Conservation (phyloP, 768 basidiomycete genomes). For the Leucocoprinus leucothites region DNA sequence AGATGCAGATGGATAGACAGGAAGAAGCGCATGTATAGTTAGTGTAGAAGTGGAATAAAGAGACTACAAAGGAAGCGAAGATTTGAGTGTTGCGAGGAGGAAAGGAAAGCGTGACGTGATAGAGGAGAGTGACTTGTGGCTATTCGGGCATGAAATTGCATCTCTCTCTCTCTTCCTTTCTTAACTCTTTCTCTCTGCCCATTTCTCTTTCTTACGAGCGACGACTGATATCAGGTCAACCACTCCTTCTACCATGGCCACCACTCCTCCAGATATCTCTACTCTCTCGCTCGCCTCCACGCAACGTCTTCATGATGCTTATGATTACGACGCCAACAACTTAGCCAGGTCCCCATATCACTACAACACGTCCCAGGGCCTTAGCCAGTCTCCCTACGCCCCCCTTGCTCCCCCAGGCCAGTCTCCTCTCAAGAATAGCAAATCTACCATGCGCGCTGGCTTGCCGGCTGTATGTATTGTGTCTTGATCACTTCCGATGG, state of each 20-base stretch:
- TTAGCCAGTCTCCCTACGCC: constrained; percentile 57
- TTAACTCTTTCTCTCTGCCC: constrained; percentile 24
- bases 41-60: not conserved
- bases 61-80: not conserved
- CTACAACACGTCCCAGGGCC: constrained; percentile 58
- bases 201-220: constrained; percentile 32
- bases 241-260: constrained; percentile 60
- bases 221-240: constrained; percentile 22
- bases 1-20: not conserved
- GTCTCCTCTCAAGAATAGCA: constrained; percentile 75
- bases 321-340: constrained; percentile 72
- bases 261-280: constrained; percentile 77
- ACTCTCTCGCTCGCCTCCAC: constrained; percentile 71
- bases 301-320: constrained; percentile 84
- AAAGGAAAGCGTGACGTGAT: not conserved
- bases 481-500: constrained; percentile 20
- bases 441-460: constrained; percentile 57
- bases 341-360: constrained; percentile 62
- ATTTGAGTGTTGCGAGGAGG: not conserved
- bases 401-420: constrained; percentile 54
- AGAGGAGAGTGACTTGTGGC: not conserved
- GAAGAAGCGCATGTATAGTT: not conserved
- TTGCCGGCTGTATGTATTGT: constrained; percentile 65
- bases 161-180: constrained; percentile 24
- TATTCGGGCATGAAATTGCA: constrained; percentile 13